Evolutionary conservation across 1,284 basidiomycete genomes (phyloP), one percentile per base, ranked within the genome.

Genomic region (Pseudozyma thailandica): DNA sequence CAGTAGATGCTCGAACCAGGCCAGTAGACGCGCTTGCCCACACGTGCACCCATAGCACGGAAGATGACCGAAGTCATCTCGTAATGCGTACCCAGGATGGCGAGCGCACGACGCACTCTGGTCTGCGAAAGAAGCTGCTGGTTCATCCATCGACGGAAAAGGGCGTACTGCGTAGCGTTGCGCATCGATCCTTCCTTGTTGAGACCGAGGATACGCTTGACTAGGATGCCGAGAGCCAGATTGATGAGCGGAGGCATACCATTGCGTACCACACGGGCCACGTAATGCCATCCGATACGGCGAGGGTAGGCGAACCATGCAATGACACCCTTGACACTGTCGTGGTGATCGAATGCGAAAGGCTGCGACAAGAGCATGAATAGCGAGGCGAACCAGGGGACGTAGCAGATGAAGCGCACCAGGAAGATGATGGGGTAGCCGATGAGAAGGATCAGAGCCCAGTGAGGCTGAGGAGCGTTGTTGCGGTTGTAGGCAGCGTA

Each of bases 1-100:
- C 81, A 82, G 64, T 82, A 76, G 56, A 82, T 81, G 52, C 79
- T 81, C 16, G 78, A 80, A 10, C 81, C 81, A 4, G 81, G 81
- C 81, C 81, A 82, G 70, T 82, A 82, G 50, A 82, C 81, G 15
- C 81, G 79, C 58, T 76, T 79, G 48, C 81, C 81, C 28, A 82
- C 78, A 26, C 75, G 74, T 20, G 81, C 80, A 27, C 81, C 81
- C 81, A 82, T 81, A 8, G 79, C 78, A 54, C 81, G 78, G 69
- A 77, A 82, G 42, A 82, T 69, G 46, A 82, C 80, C 46, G 81
- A 82, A 7, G 74, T 77, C 81, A 82, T 82, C 46, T 82, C 81
- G 71, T 82, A 82, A 59, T 82, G 81, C 13, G 81, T 82, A 33
- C 81, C 81, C 30, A 82, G 59, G 44, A 82, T 77, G 28, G 72